Percentiles rank a stretch among this genome's conserved stretches.
Conservation (phyloP, 2,329 filamentous ascomycete genomes). For the Verticillium isaacii region DNA sequence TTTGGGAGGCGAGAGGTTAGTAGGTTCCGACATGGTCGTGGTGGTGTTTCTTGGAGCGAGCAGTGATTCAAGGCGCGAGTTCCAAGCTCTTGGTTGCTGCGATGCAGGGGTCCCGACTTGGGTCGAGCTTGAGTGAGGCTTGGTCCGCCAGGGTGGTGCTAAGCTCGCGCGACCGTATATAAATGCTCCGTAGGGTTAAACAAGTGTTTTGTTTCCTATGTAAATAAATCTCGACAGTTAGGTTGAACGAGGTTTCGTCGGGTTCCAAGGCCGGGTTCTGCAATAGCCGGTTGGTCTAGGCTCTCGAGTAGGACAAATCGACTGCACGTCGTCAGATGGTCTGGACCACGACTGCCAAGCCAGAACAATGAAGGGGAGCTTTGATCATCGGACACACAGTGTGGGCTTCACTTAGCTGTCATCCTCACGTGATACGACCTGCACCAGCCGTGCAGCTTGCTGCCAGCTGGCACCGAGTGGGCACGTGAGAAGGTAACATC, state of each 20-base stretch:
- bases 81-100: neutral
- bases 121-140: neutral
- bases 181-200: neutral
- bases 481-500: too few species aligned
- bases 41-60: neutral
- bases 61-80: neutral
- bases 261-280: neutral
- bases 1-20: slow-evolving; percentile 33
- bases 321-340: neutral
- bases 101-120: neutral
- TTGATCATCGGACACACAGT: neutral
- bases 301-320: neutral
- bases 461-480: too few species aligned
- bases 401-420: neutral
- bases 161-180: neutral
- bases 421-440: neutral
- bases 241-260: neutral
- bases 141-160: neutral
- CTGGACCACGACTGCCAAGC: neutral
- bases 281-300: neutral
- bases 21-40: slow-evolving; percentile 24
- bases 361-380: neutral
- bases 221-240: neutral
- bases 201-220: neutral
- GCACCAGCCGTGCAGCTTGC: neutral